These are phyloP conservation scores for Rhodotorula sp. DNA, from an alignment of 1,284 basidiomycete species.

Conservation along the genomic window DNA sequence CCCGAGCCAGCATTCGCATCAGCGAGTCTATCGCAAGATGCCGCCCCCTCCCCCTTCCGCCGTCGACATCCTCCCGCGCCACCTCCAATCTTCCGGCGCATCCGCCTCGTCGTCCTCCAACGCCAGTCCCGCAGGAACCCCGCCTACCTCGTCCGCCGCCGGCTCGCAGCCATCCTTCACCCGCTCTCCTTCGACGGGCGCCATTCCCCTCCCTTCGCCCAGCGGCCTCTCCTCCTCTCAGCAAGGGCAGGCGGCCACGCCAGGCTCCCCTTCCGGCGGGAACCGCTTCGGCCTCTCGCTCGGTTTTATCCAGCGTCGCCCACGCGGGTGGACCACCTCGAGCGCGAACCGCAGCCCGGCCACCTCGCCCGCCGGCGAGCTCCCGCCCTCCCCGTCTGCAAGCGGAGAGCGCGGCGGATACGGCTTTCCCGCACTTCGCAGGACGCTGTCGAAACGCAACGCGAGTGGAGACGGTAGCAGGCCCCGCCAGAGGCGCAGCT, in stretches of 20 bases:
- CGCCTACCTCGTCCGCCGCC: constrained; percentile 1
- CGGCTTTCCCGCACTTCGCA: constrained; percentile 37
- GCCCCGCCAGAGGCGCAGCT: constrained; percentile 25
- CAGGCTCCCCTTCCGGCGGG: constrained; percentile 15
- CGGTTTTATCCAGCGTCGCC: constrained; percentile 35
- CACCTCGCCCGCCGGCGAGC: constrained; percentile 25
- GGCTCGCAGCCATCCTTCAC: not conserved
- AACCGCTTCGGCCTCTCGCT: constrained; percentile 41
- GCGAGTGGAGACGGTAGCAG: not conserved
- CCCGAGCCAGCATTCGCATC: not conserved
- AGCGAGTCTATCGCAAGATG: not conserved
- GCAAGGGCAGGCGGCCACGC: not conserved
- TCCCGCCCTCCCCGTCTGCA: constrained; percentile 31
- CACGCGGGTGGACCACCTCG: constrained; percentile 25
- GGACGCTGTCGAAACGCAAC: constrained; percentile 34
- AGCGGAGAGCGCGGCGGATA: constrained; percentile 22
- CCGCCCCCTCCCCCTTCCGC: not conserved
- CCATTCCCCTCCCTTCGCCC: constrained; percentile 11
- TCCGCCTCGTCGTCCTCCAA: constrained; percentile 17
- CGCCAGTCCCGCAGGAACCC: constrained; percentile 18
- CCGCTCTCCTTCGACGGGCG: not conserved
- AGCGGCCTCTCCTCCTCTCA: not conserved
- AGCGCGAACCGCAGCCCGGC: constrained; percentile 20
- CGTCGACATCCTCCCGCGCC: constrained; percentile 22
- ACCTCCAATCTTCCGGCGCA: constrained; percentile 3